phyloP scores from a whole-genome alignment of 1,284 basidiomycete species.

The Xerocomus cyaneibrunnescens region DNA sequence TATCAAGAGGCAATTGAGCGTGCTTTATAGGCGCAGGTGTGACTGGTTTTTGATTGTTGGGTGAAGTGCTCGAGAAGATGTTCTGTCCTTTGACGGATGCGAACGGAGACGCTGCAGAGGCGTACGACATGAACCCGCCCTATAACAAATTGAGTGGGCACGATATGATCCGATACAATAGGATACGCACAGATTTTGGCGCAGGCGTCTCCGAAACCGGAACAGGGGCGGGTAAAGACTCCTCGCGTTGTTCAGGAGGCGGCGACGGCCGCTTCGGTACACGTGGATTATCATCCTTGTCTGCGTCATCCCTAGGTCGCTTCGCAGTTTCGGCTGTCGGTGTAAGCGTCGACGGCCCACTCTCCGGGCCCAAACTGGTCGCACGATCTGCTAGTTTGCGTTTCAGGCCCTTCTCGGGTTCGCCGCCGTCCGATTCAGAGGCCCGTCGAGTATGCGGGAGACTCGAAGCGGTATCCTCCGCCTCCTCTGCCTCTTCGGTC shows the following conservation, averaged over 20 bases:
- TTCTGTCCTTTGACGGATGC: constrained; percentile 65
- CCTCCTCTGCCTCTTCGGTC: constrained; percentile 22
- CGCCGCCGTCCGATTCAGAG: constrained; percentile 37
- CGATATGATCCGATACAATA: constrained; percentile 1
- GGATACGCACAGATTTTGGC: constrained; percentile 48
- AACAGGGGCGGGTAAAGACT: constrained; percentile 24
- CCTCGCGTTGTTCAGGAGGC: constrained; percentile 53
- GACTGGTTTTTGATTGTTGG: constrained; percentile 35
- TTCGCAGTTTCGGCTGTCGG: constrained; percentile 28
- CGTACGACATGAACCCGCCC: constrained; percentile 75
- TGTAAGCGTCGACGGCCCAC: constrained; percentile 10
- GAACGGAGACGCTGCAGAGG: constrained; percentile 67
- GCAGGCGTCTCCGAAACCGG: constrained; percentile 30
- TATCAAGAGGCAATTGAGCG: constrained; percentile 24
- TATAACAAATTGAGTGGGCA: constrained; percentile 23
- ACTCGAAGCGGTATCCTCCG: constrained; percentile 29
- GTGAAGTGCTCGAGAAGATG: constrained; percentile 46
- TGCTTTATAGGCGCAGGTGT: constrained; percentile 14
- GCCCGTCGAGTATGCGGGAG: constrained; percentile 30
- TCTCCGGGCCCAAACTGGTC: constrained; percentile 38
- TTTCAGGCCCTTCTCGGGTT: constrained; percentile 59
- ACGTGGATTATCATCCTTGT: constrained; percentile 41
- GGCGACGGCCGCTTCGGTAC: constrained; percentile 66
- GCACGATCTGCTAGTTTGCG: constrained; percentile 55
- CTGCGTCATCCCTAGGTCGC: constrained; percentile 34